Conservation (phyloP, 2,329 filamentous ascomycete genomes). For the Pseudodiploospora longispora region DNA sequence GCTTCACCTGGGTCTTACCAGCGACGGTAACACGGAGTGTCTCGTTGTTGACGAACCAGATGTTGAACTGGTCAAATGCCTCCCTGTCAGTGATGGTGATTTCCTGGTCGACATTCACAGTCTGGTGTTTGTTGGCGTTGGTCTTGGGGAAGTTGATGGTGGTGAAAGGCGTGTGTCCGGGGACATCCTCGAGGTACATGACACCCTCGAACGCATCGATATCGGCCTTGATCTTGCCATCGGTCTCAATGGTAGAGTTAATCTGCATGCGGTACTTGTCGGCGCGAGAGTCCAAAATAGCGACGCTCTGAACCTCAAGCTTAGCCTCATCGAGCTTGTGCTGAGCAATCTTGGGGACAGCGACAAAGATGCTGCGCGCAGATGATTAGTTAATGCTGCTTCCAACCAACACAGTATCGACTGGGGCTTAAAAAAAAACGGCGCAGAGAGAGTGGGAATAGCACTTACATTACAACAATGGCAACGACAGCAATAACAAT, state of each 20-base stretch:
- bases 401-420: too few species aligned
- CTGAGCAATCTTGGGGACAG: slow-evolving; percentile 49
- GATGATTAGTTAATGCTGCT: too few species aligned
- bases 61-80: slow-evolving; percentile 48
- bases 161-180: slow-evolving; percentile 40
- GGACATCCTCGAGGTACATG: slow-evolving; percentile 46
- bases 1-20: slow-evolving; percentile 44
- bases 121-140: slow-evolving; percentile 37
- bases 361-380: slow-evolving; percentile 43
- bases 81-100: slow-evolving; percentile 37
- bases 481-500: slow-evolving; percentile 43
- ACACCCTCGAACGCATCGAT: slow-evolving; percentile 42
- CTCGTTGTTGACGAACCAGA: slow-evolving; percentile 43
- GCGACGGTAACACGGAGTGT: slow-evolving; percentile 41
- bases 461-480: slow-evolving; percentile 51
- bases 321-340: slow-evolving; percentile 44
- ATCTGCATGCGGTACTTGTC: slow-evolving; percentile 43
- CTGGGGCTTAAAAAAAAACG: background rate
- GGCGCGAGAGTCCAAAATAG: slow-evolving; percentile 37
- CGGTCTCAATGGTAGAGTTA: slow-evolving; percentile 46
- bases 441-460: background rate
- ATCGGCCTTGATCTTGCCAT: slow-evolving; percentile 43
- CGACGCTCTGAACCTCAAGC: slow-evolving; percentile 43
- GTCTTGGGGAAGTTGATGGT: slow-evolving; percentile 44
- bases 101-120: slow-evolving; percentile 44